These are phyloP conservation scores for Halenospora varia DNA, from an alignment of 495 filamentous ascomycete species.

Conservation along the genomic window DNA sequence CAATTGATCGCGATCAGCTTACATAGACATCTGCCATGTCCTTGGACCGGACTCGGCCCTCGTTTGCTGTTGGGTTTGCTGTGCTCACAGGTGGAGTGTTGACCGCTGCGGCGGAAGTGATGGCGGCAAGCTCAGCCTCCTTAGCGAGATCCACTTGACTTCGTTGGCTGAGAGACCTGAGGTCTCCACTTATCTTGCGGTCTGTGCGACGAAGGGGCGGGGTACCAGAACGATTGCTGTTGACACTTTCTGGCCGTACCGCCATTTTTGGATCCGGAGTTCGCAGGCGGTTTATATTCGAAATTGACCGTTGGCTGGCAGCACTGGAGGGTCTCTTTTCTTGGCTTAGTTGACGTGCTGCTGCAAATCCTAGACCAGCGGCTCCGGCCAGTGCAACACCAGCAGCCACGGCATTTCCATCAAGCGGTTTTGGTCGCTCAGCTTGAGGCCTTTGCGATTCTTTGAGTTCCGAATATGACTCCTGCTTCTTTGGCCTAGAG, in stretches of 20 bases:
- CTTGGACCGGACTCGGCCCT: constrained; percentile 76
- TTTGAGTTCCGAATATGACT: constrained; percentile 20
- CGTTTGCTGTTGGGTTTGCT: constrained; percentile 75
- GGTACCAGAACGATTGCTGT: constrained; percentile 50
- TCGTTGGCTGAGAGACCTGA: constrained; percentile 65
- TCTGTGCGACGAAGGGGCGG: constrained; percentile 69
- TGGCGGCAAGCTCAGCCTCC: constrained; percentile 23
- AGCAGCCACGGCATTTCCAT: constrained; percentile 10
- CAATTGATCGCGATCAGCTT: constrained; percentile 41
- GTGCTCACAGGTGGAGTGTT: constrained; percentile 49
- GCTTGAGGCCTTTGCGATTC: constrained; percentile 14
- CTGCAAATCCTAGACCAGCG: constrained; percentile 19
- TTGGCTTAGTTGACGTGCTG: constrained; percentile 18
- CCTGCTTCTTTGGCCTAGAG: constrained; percentile 8
- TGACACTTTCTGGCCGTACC: constrained; percentile 55
- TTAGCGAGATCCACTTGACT: constrained; percentile 25
- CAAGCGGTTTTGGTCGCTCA: constrained; percentile 14
- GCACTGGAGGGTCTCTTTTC: constrained; percentile 21
- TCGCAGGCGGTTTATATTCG: constrained; percentile 44
- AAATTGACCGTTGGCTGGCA: constrained; percentile 28
- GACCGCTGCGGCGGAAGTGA: constrained; percentile 7
- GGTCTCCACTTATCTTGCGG: constrained; percentile 73
- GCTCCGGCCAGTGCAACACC: constrained; percentile 15
- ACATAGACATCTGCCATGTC: constrained; percentile 94
- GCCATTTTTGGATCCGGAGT: constrained; percentile 49